Evolutionary conservation across 1,139 yeast genomes (phyloP).

Genomic region (Barnettozyma hawaiiensis): DNA sequence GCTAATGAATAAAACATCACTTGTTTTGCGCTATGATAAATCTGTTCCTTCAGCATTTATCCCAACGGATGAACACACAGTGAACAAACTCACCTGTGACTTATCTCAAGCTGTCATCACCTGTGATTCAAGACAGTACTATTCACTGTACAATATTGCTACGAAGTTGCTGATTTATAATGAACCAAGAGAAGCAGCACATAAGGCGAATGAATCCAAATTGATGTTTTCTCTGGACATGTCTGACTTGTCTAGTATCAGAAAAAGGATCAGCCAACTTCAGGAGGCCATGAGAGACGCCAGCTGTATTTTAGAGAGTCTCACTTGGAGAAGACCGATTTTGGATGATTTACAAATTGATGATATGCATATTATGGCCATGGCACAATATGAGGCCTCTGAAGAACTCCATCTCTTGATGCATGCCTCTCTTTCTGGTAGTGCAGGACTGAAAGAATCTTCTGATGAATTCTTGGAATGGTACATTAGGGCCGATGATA

Average conservation of each 20-base stretch:
- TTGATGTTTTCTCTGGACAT: constrained; percentile 65
- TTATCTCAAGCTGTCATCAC: constrained; percentile 64
- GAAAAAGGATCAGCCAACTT: constrained; percentile 44
- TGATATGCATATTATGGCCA: constrained; percentile 29
- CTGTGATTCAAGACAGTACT: constrained; percentile 72
- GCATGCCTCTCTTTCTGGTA: constrained; percentile 29
- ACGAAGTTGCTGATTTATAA: constrained; percentile 62
- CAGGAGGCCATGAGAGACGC: constrained; percentile 51
- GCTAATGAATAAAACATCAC: constrained; percentile 58
- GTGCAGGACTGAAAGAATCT: constrained; percentile 22
- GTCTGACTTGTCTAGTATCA: constrained; percentile 53
- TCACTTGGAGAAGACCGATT: constrained; percentile 28
- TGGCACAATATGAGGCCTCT: constrained; percentile 27
- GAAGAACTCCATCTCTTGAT: constrained; percentile 29
- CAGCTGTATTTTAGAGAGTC: constrained; percentile 39
- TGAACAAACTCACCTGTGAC: constrained; percentile 49
- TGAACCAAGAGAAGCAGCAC: constrained; percentile 54
- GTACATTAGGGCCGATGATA: constrained; percentile 65
- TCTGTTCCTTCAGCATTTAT: constrained; percentile 27
- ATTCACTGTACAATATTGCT: constrained; percentile 56
- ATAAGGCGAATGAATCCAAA: constrained; percentile 59
- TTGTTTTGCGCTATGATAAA: constrained; percentile 52
- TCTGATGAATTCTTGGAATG: constrained; percentile 36
- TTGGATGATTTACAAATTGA: constrained; percentile 31
- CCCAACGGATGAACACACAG: constrained; percentile 31